Base-by-base conservation (phyloP, 495 filamentous ascomycete genomes). In the Xanthoparmelia taractica region DNA sequence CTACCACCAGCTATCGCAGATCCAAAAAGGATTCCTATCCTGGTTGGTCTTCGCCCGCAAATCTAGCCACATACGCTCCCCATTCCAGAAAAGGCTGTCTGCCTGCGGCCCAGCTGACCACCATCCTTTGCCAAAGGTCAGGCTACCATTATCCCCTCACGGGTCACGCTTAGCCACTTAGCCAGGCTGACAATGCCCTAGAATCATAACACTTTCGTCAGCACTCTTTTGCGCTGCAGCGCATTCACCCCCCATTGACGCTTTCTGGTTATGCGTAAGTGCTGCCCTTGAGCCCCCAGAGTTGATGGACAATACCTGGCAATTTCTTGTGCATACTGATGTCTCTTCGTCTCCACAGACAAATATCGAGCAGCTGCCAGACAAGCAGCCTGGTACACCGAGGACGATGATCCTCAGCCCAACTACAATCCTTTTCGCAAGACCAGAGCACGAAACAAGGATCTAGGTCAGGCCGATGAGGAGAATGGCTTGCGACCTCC, bases 361-460 rank as follows among this genome's bases (percentile, higher is more conserved):
- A 79, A 72, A 65, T 78, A 75, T 59, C 75, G 75, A 57, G 70
- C 74, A 36, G 63, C 74, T 55, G 80, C 80, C 45, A 76, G 72
- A 47, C 70, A 73, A 7, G 65, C 75, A 50, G 79, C 80, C 31
- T 80, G 80, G 78, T 79, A 79, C 60, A 75, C 76, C 60, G 65
- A 75, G 11, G 75, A 79, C 23, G 78, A 75, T 66, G 70, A 70
- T 15, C 65, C 75, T 0, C 25, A 48, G 4, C 60, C 59, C 18
- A 72, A 72, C 7, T 74, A 75, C 65, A 82, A 82, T 61, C 80
- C 80, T n/a, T 82, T 80, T 64, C 76, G 77, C 33, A 65, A 60
- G 60, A 61, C 13, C 13, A 54, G 52, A 18, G 27, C 43, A 0
- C 59, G 54, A 29, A 2, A 8, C 17, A 61, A 31, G 29, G 20